Base-by-base conservation (phyloP, 331 rosid species). In the Rosa hybrid region DNA sequence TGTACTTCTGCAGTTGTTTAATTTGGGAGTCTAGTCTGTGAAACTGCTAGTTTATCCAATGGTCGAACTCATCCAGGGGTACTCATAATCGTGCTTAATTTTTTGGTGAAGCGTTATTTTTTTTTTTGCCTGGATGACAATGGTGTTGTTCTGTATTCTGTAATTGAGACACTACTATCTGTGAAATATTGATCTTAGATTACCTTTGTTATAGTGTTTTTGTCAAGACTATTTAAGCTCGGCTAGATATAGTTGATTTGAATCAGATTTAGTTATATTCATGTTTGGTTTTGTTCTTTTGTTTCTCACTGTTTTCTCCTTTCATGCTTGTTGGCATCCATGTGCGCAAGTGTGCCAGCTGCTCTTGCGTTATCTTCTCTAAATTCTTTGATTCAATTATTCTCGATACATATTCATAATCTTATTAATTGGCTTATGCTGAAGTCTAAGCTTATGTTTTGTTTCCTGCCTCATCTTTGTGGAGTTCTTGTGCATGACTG, bases 111-210 rank as follows among this genome's bases (percentile, higher is more conserved):
- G 81, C 48, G 39, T 34, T 34, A 3, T 34, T 12, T 69, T 23
- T 51, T 76, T 23, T 53, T 76, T 25, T 68, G 12, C 77, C 27
- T 71, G 74, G 74, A 38, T 49, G 34, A 49, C 50, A 57, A 41
- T 78, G 48, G 76, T 78, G 72, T 59, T 59, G 68, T 41, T 56
- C 56, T 83, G 82, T 53, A 72, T 2, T 73, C 56, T 83, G 82
- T 53, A 72, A 4, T 73, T 1, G 12, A 49, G 64, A 67, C 45
- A 25, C 30, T 13, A 34, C 38, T 42, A n/a, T 23, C 25, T n/a
- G 54, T 48, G 81, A 76, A 71, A 59, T 69, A 48, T 60, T 9
- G 13, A 30, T 34, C 65, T 20, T 20, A 18, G 72, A 59, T 48
- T 12, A 49, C 44, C 78, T 71, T 60, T 71, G 41, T 71, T 50